Percentiles rank a stretch among this genome's conserved stretches.
Conservation (phyloP, 1,284 basidiomycete species). For the Sporisorium exsertum region DNA sequence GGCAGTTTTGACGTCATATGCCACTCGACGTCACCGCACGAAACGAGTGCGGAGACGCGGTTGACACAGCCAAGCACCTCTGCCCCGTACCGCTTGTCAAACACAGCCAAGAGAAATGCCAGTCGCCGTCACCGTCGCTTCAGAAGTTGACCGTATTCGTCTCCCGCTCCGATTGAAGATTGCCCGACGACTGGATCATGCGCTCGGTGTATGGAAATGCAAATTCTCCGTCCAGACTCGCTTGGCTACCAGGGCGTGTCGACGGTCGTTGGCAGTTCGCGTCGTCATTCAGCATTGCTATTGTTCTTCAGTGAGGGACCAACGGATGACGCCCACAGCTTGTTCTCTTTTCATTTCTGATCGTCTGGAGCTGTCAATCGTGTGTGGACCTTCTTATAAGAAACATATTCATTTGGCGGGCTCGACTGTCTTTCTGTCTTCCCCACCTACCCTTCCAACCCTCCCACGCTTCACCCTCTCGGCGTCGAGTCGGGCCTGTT, state of each 20-base stretch:
- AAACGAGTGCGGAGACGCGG: not conserved
- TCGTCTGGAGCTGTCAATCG: not conserved
- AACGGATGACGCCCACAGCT: too few species aligned
- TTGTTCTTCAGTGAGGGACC: too few species aligned
- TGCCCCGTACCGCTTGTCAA: not conserved
- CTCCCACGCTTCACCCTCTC: not conserved
- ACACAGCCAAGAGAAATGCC: not conserved
- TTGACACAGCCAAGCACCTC: too few species aligned
- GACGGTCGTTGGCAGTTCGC: not conserved
- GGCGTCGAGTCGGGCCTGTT: not conserved
- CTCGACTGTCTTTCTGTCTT: not conserved
- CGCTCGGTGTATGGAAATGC: not conserved
- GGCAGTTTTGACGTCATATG: not conserved
- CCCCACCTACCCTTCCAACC: not conserved
- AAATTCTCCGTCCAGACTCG: not conserved
- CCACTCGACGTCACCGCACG: not conserved
- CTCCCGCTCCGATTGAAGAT: not conserved
- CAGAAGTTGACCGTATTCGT: not conserved
- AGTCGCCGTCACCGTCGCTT: not conserved
- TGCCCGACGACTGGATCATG: not conserved
- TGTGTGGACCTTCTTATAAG: not conserved
- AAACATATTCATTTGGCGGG: not conserved
- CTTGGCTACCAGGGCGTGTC: too few species aligned
- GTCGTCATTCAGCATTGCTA: not conserved
- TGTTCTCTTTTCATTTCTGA: not conserved